A percentile compares a stretch with the other conserved stretches of the same genome.
Conservation (phyloP, 2,329 filamentous ascomycete species). For the Paecilomyces sp. region DNA sequence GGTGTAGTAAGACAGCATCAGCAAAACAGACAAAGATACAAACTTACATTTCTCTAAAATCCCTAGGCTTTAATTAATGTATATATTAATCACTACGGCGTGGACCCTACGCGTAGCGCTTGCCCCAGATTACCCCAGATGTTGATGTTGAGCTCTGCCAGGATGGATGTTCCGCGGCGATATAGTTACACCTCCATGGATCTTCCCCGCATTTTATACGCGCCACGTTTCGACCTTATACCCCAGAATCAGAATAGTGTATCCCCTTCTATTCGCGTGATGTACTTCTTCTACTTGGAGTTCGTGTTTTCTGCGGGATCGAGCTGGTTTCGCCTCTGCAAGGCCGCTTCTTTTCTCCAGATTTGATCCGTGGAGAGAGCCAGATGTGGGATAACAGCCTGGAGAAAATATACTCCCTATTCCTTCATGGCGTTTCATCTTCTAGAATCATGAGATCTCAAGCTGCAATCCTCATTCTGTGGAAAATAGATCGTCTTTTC, state of each 20-base stretch:
- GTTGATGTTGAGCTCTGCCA: background rate
- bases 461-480: no score
- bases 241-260: background rate
- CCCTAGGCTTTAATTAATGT: no score
- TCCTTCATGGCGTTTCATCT: background rate
- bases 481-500: background rate
- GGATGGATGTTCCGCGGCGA: background rate
- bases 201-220: background rate
- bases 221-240: background rate
- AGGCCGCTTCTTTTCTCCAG: background rate
- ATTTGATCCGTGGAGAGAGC: background rate
- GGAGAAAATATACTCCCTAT: background rate
- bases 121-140: background rate
- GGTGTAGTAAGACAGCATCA: no score
- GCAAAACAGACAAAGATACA: no score
- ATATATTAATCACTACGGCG: no score
- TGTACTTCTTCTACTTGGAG: background rate
- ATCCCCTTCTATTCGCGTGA: background rate
- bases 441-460: background rate
- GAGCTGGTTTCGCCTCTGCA: background rate
- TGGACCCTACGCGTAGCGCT: background rate
- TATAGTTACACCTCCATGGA: background rate
- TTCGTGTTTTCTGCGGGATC: no score
- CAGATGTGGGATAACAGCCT: background rate
- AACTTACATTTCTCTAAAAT: no score